These are phyloP conservation scores for Zygosaccharomyces sapae DNA, from an alignment of 1,139 yeast species.

Conservation along the genomic window DNA sequence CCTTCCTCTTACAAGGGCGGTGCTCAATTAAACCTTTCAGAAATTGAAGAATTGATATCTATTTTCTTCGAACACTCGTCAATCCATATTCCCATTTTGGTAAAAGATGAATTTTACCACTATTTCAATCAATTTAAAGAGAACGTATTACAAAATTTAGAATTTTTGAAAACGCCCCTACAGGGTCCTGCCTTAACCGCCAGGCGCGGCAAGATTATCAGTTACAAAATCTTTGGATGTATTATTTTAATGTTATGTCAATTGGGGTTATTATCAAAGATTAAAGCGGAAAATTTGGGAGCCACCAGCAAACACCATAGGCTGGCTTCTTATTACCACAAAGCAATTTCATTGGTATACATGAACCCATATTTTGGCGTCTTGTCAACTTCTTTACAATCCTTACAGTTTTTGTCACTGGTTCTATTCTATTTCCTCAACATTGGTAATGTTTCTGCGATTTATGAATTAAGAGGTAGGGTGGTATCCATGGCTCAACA, in stretches of 20 bases:
- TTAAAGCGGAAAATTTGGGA: slow-evolving; percentile 22
- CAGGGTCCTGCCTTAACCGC: slow-evolving; percentile 13
- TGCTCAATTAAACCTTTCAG: slow-evolving; percentile 15
- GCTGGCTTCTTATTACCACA: slow-evolving; percentile 45
- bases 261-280: slow-evolving; percentile 46
- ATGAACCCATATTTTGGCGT: slow-evolving; percentile 43
- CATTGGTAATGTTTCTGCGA: slow-evolving; percentile 69
- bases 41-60: slow-evolving; percentile 35
- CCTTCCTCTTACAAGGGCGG: not conserved
- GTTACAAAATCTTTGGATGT: slow-evolving; percentile 49
- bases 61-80: slow-evolving; percentile 78
- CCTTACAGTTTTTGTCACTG: slow-evolving; percentile 65
- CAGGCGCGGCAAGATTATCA: slow-evolving; percentile 36
- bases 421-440: slow-evolving; percentile 69
- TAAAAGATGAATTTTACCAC: slow-evolving; percentile 57
- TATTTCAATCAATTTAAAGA: slow-evolving; percentile 50
- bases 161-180: not conserved
- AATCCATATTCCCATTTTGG: slow-evolving; percentile 60
- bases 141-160: slow-evolving; percentile 31
- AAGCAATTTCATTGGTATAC: slow-evolving; percentile 49
- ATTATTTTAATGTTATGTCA: slow-evolving; percentile 55
- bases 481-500: slow-evolving; percentile 84
- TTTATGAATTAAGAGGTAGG: slow-evolving; percentile 72
- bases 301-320: slow-evolving; percentile 20
- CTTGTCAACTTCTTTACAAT: slow-evolving; percentile 57